Base-by-base conservation (phyloP, 345 rosid species). In the Brassica incana region DNA sequence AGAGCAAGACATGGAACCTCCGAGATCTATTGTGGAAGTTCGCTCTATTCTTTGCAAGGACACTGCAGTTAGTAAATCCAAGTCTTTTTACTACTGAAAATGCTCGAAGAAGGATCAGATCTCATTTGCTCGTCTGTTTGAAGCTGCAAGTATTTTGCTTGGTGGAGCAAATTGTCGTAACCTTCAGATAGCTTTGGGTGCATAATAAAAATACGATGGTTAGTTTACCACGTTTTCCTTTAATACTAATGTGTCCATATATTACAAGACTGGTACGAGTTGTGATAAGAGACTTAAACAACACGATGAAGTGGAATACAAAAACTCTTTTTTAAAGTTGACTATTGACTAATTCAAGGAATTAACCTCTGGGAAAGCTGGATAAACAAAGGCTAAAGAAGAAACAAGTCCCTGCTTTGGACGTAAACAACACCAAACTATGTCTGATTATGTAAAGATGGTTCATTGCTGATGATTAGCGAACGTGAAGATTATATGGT, bases 11-110 rank as follows among this genome's bases (percentile, higher is more conserved):
- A 82, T 95, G 9, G 99, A 95, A 85, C 90, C 96, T 15, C 98
- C 99, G 0, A 88, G 96, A 84, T 93, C 99, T 0, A 88, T 95
- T 59, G 84, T 86, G 88, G 99, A 95, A 81, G 98, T 93, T 65
- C 86, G 92, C 1, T 92, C 98, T 1, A 93, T 95, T 85, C 97
- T 95, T 15, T 91, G 98, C 80, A 93, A 93, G 84, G 99, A 95
- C 74, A 86, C 86, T 73, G 85, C 90, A 58, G 86, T 88, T 82
- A 85, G 86, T 77, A 91, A 93, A 81, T 90, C 85, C 54, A 91
- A 84, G 77, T 71, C 87, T 35, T 95, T 80, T 84, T 91, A 88
- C 80, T 92, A 85, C 82, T 94, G 5, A 79, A 54, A 61, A 6
- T 35, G 43, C 71, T 75, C 15, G 61, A 16, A 52, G 67, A 54